phyloP scores from a whole-genome alignment of 768 basidiomycete genomes.

The Baorangia bicolor region DNA sequence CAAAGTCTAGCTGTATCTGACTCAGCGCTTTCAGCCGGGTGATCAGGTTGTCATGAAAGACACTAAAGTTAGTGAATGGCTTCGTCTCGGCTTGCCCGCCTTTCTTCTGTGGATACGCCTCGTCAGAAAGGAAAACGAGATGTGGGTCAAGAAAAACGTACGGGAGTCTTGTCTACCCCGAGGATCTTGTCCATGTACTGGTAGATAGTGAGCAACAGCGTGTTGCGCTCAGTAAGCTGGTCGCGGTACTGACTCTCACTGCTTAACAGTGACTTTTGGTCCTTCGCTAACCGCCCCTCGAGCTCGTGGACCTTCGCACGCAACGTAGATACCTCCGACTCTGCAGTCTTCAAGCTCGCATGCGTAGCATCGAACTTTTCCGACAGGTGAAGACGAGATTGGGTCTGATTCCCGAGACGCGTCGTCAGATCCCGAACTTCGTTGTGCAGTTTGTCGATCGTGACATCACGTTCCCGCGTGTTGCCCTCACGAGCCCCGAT shows the following conservation, averaged over 20 bases:
- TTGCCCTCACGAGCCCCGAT: slow-evolving; percentile 64
- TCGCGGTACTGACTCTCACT: slow-evolving; percentile 85
- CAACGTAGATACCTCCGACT: slow-evolving; percentile 60
- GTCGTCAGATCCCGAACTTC: slow-evolving; percentile 80
- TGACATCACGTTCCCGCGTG: slow-evolving; percentile 66
- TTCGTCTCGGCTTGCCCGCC: slow-evolving; percentile 78
- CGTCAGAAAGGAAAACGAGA: background rate
- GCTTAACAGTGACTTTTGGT: slow-evolving; percentile 67
- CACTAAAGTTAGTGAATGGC: slow-evolving; percentile 89
- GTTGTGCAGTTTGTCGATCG: slow-evolving; percentile 71
- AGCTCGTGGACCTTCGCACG: slow-evolving; percentile 68
- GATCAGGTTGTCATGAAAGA: slow-evolving; percentile 94
- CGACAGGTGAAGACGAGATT: slow-evolving; percentile 78
- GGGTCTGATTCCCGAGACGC: slow-evolving; percentile 81
- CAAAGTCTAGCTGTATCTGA: slow-evolving; percentile 79
- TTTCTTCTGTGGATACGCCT: slow-evolving; percentile 54
- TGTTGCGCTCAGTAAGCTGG: slow-evolving; percentile 91
- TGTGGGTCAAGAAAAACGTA: slow-evolving; percentile 39
- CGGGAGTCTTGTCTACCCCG: slow-evolving; percentile 83
- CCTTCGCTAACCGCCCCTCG: slow-evolving; percentile 78
- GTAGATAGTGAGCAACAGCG: slow-evolving; percentile 86
- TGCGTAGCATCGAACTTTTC: slow-evolving; percentile 86
- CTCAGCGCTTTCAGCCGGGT: slow-evolving; percentile 80
- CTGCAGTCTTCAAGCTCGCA: slow-evolving; percentile 58
- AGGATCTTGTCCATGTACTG: slow-evolving; percentile 95